These are phyloP conservation scores for Mycena galericulata DNA, from an alignment of 768 basidiomycete genomes.

Conservation along the genomic window DNA sequence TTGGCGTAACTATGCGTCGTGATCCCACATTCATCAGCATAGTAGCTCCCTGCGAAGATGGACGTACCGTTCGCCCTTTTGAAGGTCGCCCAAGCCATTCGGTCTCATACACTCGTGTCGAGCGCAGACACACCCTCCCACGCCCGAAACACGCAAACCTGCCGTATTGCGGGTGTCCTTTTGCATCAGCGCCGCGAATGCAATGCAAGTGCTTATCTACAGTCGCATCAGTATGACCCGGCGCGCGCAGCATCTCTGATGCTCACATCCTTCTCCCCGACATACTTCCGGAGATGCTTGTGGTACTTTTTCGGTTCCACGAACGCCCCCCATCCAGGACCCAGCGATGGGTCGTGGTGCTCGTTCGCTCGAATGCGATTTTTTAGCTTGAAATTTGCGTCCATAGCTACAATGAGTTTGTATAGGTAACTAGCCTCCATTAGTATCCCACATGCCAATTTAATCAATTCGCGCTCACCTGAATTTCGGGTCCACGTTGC, in stretches of 20 bases:
- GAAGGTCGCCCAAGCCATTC: too few species aligned
- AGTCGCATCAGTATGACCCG: background rate
- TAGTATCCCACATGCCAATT: background rate
- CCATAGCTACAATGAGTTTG: slow-evolving; percentile 36
- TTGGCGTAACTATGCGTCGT: too few species aligned
- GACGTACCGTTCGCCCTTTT: too few species aligned
- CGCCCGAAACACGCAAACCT: slow-evolving; percentile 24
- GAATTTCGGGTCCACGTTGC: slow-evolving; percentile 1
- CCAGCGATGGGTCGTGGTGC: slow-evolving; percentile 17
- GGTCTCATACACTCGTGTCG: slow-evolving; percentile 22
- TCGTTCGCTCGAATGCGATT: slow-evolving; percentile 17
- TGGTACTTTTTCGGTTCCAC: background rate
- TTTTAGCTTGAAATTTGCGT: slow-evolving; percentile 44
- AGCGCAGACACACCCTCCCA: slow-evolving; percentile 28
- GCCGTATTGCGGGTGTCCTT: slow-evolving; percentile 29
- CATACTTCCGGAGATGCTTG: slow-evolving; percentile 11
- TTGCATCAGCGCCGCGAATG: slow-evolving; percentile 32
- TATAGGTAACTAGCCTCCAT: slow-evolving; percentile 34
- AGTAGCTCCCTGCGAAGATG: too few species aligned
- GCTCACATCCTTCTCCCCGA: slow-evolving; percentile 14
- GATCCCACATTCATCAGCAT: too few species aligned
- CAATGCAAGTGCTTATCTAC: slow-evolving; percentile 31
- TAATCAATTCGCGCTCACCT: background rate
- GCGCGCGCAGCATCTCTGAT: too few species aligned
- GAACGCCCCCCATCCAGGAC: slow-evolving; percentile 22